Evolutionary conservation across 73 alveolate genomes (phyloP).

Genomic region (Paramecium sonneborni): DNA sequence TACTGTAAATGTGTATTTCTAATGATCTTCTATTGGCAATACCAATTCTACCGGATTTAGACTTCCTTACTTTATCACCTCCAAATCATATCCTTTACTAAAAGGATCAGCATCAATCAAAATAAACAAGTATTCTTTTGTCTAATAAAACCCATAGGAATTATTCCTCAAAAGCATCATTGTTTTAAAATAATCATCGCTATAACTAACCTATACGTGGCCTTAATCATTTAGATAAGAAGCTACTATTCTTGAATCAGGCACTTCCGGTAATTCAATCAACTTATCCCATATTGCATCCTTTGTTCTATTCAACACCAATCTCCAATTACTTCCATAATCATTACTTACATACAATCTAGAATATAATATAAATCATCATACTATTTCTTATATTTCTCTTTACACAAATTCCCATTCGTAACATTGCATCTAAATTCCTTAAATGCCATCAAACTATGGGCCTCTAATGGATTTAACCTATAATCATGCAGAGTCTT

Average conservation of each 20-base stretch:
- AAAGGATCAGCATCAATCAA: constrained; percentile 47
- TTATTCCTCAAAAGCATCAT: background rate
- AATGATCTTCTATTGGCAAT: constrained; percentile 35
- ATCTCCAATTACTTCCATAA: background rate
- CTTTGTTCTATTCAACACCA: background rate
- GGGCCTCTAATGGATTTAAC: constrained; percentile 15
- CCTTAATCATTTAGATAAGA: background rate
- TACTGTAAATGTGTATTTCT: constrained; percentile 33
- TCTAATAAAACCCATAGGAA: constrained; percentile 28
- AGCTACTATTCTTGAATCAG: constrained; percentile 42
- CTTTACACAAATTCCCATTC: background rate
- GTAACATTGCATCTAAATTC: constrained; percentile 18
- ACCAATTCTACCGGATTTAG: background rate
- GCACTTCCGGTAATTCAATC: constrained; percentile 1
- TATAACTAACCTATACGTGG: background rate
- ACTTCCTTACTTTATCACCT: background rate
- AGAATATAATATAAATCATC: background rate
- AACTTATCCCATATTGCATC: constrained; percentile 54
- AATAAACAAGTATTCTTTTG: constrained; percentile 21
- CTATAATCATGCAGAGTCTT: constrained; percentile 51
- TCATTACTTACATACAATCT: constrained; percentile 27
- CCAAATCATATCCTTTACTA: constrained; percentile 40
- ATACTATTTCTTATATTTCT: constrained; percentile 32
- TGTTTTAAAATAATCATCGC: constrained; percentile 36
- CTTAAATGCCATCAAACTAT: background rate